Evolutionary conservation across 306 rosid species (phyloP), one percentile per base, ranked within the genome.

Genomic region (Castanea mollissima): DNA sequence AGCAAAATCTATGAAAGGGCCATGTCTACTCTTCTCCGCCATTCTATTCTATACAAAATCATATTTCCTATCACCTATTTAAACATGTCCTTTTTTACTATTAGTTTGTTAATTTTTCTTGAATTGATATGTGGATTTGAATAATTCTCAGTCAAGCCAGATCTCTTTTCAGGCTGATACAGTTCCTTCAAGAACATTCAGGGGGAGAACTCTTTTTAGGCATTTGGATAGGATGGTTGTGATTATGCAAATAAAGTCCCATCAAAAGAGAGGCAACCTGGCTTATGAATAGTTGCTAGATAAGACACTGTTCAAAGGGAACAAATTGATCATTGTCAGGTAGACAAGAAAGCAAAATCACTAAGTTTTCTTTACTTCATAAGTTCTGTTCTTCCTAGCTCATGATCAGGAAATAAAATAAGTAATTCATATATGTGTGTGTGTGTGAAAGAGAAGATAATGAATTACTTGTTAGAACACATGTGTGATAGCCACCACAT

Each of bases 401-500:
- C 69, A 69, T 34, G 59, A 67, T 65, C 34, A 78, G 32, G 78
- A 19, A 67, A 34, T 38, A 67, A 34, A 19, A 12, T 25, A 13
- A 62, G 41, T 49, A 49, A 67, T 44, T 32, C 7, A 38, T 38
- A 35, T 34, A 34, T 32, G 46, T 2, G 44, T 38, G 44, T 38
- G 11, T 38, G 11, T 38, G 11, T 38, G 46, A 20, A 23, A 77
- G 72, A 80, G 80, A 80, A 70, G 79, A 78, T 64, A 59, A 86
- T 44, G 77, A 74, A 80, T 88, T 94, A 94, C 99, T 86, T 88
- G 99, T 87, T 75, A 92, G 49, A 74, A 86, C 95, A 86, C 97
- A 92, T 13, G 89, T 94, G 88, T 94, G 99, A 80, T 94, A 91
- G 82, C 99, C 99, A 86, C 99, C 97, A 29, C 97, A 94, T 51